Percentiles rank a stretch among this genome's conserved stretches.
These are phyloP conservation scores for Aspergillus awamori DNA, from an alignment of 2,329 filamentous ascomycete genomes.

Conservation along the genomic window DNA sequence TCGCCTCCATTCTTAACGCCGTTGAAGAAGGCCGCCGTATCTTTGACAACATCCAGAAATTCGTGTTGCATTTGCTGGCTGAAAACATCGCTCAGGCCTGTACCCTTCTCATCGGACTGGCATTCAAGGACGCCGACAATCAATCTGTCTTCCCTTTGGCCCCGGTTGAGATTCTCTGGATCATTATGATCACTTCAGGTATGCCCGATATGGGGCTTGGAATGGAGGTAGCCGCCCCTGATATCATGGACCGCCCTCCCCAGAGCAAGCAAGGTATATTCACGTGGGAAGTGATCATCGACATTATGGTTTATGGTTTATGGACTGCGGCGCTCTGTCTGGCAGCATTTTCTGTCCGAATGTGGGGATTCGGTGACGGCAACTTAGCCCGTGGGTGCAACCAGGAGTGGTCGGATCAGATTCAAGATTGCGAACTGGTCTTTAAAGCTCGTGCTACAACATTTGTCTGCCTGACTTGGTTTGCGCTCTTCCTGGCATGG, in stretches of 20 bases:
- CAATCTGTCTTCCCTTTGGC: constrained; percentile 84
- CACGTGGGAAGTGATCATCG: constrained; percentile 73
- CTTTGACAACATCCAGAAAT: constrained; percentile 89
- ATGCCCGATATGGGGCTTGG: constrained; percentile 87
- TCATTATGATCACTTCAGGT: constrained; percentile 89
- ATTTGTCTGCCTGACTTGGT: constrained; percentile 76
- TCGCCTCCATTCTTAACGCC: constrained; percentile 80
- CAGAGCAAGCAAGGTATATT: constrained; percentile 73
- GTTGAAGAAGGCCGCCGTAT: constrained; percentile 83
- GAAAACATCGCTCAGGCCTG: constrained; percentile 85
- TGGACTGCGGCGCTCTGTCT: constrained; percentile 75
- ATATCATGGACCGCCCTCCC: constrained; percentile 79
- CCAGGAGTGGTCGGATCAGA: constrained; percentile 33
- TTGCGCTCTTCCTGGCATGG: constrained; percentile 76
- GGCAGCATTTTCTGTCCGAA: constrained; percentile 63
- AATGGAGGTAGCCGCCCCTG: constrained; percentile 72
- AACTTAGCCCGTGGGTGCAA: constrained; percentile 65
- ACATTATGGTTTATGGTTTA: constrained; percentile 79
- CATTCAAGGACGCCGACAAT: constrained; percentile 71
- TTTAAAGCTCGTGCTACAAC: constrained; percentile 73
- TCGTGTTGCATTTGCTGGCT: constrained; percentile 76
- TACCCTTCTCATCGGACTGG: constrained; percentile 77
- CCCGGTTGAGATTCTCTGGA: constrained; percentile 87
- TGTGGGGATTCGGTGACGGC: constrained; percentile 54
- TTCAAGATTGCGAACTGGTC: constrained; percentile 63